A percentile compares a stretch with the other conserved stretches of the same genome.
phyloP scores from a whole-genome alignment of 805 yeast genomes.

The Saturnispora sekii region DNA sequence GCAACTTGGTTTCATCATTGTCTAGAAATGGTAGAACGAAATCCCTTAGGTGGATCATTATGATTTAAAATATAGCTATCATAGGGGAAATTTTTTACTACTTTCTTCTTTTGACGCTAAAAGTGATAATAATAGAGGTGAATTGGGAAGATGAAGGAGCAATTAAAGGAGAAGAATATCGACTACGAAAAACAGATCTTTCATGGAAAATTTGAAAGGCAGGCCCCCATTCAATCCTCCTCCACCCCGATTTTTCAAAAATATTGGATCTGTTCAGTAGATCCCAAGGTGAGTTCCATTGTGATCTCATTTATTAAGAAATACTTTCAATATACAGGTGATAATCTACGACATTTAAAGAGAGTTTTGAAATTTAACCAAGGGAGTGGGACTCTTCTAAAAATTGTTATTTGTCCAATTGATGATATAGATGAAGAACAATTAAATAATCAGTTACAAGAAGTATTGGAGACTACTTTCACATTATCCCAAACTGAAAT shows the following conservation, averaged over 20 bases:
- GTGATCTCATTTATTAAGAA: conserved; percentile 20
- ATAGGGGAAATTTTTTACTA: neutral
- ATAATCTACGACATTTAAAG: conserved; percentile 38
- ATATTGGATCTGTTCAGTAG: conserved; percentile 37
- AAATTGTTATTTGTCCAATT: conserved; percentile 39
- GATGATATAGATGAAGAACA: conserved; percentile 26
- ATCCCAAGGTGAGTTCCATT: conserved; percentile 27
- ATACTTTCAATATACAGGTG: conserved; percentile 20
- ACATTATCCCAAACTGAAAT: conserved; percentile 26
- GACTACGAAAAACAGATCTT: conserved; percentile 35
- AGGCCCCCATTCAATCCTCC: conserved; percentile 24
- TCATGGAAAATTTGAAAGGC: conserved; percentile 31
- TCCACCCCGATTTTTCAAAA: conserved; percentile 23
- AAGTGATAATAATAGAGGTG: neutral
- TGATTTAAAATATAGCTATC: neutral
- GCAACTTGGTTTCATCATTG: neutral
- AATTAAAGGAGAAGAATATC: conserved; percentile 18
- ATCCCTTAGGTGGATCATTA: conserved; percentile 2
- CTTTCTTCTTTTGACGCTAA: neutral
- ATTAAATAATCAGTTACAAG: conserved; percentile 2
- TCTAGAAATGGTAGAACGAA: neutral
- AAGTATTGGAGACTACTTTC: neutral
- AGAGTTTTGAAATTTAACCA: conserved; percentile 30
- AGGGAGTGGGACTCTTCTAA: conserved; percentile 12
- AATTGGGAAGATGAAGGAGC: neutral